A percentile compares a stretch with the other conserved stretches of the same genome.
These are phyloP conservation scores for Kwoniella dejecticola DNA, from an alignment of 768 basidiomycete genomes.

Conservation along the genomic window DNA sequence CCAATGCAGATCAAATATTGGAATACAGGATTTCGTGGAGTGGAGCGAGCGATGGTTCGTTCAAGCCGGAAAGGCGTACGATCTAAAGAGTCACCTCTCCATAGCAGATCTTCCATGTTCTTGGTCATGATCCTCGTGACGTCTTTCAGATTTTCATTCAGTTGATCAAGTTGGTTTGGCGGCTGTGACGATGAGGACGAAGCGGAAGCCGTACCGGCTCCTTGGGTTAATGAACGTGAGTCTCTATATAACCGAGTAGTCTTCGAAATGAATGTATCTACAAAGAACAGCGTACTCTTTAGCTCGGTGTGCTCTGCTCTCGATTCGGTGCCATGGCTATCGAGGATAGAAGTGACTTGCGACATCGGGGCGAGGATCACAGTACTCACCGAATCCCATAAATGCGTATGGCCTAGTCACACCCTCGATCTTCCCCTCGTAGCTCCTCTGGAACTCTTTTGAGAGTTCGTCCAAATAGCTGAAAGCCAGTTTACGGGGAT, in stretches of 20 bases:
- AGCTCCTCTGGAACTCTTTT: conserved; percentile 90
- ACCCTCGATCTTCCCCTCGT: conserved; percentile 88
- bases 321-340: no score
- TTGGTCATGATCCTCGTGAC: conserved; percentile 99
- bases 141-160: conserved; percentile 96
- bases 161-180: conserved; percentile 71
- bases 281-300: no score
- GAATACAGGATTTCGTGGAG: no score
- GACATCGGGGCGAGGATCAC: neutral
- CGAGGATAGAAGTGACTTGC: no score
- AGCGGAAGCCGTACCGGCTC: conserved; percentile 19
- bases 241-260: conserved; percentile 94
- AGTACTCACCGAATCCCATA: conserved; percentile 84
- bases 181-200: conserved; percentile 21
- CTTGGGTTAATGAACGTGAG: conserved; percentile 66
- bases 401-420: conserved; percentile 98
- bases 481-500: conserved; percentile 94
- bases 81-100: conserved; percentile 97
- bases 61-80: no score
- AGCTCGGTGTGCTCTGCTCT: no score
- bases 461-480: conserved; percentile 95
- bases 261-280: conserved; percentile 98
- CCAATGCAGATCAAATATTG: no score
- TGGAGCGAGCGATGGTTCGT: no score
- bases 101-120: conserved; percentile 98